phyloP scores from a whole-genome alignment of 768 basidiomycete species.

The Auricularia sp. region DNA sequence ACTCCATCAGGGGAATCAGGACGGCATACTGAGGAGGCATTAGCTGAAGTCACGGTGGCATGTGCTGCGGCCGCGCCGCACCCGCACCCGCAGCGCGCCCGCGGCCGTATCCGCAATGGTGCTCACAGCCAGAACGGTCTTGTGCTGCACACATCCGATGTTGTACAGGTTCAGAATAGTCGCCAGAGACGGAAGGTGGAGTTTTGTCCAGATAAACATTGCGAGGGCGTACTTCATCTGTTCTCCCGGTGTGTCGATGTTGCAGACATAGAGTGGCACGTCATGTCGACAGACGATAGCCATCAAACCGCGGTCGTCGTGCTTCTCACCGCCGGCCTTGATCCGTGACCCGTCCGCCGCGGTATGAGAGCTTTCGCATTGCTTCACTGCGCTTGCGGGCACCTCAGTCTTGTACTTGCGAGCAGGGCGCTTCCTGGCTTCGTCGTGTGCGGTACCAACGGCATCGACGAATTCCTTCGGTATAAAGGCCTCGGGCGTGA shows the following conservation, averaged over 20 bases:
- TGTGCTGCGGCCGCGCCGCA: too few species aligned
- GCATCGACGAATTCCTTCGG: conserved; percentile 25
- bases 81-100: too few species aligned
- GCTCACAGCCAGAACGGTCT: too few species aligned
- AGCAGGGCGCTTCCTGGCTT: conserved; percentile 12
- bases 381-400: conserved; percentile 20
- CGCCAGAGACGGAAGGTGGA: neutral
- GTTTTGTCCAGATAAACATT: neutral
- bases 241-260: conserved; percentile 3
- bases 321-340: neutral
- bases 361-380: conserved; percentile 9
- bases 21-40: neutral
- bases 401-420: conserved; percentile 11
- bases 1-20: neutral
- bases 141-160: neutral
- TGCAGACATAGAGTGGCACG: conserved; percentile 14
- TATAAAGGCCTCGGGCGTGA: conserved; percentile 25
- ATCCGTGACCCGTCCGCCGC: neutral
- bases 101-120: too few species aligned
- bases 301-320: conserved; percentile 28
- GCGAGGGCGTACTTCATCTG: conserved; percentile 2
- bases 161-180: neutral
- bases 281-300: conserved; percentile 30
- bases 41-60: too few species aligned
- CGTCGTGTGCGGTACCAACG: conserved; percentile 20